Percentiles rank a stretch among this genome's conserved stretches.
phyloP scores from a whole-genome alignment of 495 filamentous ascomycete genomes.

The Penicillium soppii region DNA sequence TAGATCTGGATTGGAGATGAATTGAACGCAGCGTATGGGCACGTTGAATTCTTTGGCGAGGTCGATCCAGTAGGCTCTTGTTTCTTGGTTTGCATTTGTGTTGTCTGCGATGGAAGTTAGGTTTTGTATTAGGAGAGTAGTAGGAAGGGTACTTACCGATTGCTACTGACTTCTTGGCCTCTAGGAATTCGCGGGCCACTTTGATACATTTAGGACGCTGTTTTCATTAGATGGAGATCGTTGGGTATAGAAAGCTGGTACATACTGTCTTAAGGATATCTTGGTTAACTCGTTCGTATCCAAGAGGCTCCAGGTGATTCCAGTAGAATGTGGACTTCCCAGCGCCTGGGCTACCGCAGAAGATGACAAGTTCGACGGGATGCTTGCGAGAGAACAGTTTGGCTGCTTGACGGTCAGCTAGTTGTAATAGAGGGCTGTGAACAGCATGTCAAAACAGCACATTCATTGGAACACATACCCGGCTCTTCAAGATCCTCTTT shows the following conservation, averaged over 20 bases:
- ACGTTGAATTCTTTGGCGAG: slow-evolving; percentile 68
- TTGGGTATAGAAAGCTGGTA: slow-evolving; percentile 7
- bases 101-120: slow-evolving; percentile 63
- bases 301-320: slow-evolving; percentile 72
- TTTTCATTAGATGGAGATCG: neutral
- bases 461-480: slow-evolving; percentile 20
- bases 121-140: neutral
- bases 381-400: slow-evolving; percentile 60
- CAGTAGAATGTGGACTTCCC: slow-evolving; percentile 93
- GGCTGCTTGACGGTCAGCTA: neutral
- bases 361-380: slow-evolving; percentile 72
- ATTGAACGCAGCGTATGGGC: slow-evolving; percentile 83
- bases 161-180: slow-evolving; percentile 64
- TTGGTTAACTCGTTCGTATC: slow-evolving; percentile 86
- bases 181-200: slow-evolving; percentile 62
- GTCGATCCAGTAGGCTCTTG: slow-evolving; percentile 69
- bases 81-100: slow-evolving; percentile 81
- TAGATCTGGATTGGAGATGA: slow-evolving; percentile 67
- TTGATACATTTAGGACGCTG: slow-evolving; percentile 84
- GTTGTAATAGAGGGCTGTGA: neutral
- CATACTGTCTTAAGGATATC: slow-evolving; percentile 80
- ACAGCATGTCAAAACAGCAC: neutral
- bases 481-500: slow-evolving; percentile 32
- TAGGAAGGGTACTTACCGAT: slow-evolving; percentile 59
- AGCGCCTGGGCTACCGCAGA: slow-evolving; percentile 83